These are phyloP conservation scores for Amanita polypyramis DNA, from an alignment of 768 basidiomycete species.

Conservation along the genomic window DNA sequence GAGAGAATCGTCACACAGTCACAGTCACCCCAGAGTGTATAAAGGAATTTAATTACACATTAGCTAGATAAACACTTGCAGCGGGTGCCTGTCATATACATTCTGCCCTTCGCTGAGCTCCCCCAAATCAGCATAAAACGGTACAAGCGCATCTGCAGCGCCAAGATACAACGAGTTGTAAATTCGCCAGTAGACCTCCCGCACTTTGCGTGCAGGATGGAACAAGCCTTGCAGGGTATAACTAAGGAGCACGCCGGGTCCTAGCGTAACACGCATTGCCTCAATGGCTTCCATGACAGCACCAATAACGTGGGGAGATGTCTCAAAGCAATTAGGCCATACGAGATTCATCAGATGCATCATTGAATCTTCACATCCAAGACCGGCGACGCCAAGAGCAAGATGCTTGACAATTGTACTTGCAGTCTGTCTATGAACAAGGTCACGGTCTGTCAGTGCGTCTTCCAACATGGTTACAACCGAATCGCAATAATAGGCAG, in stretches of 20 bases:
- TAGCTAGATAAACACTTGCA: slow-evolving; percentile 70
- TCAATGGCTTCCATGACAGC: slow-evolving; percentile 98
- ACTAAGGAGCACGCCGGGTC: slow-evolving; percentile 85
- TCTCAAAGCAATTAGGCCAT: slow-evolving; percentile 99
- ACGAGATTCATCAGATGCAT: slow-evolving; percentile 96
- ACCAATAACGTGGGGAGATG: slow-evolving; percentile 95
- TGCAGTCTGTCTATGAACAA: slow-evolving; percentile 96
- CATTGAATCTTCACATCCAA: slow-evolving; percentile 98
- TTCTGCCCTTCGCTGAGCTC: slow-evolving; percentile 90
- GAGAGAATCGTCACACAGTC: background rate
- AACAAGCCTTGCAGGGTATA: slow-evolving; percentile 93
- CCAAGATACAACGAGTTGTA: slow-evolving; percentile 95
- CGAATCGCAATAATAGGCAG: slow-evolving; percentile 93
- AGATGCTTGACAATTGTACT: slow-evolving; percentile 98
- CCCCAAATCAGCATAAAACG: slow-evolving; percentile 87
- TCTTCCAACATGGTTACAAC: slow-evolving; percentile 98
- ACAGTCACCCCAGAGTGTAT: background rate
- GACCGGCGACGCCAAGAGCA: slow-evolving; percentile 91
- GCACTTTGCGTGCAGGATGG: slow-evolving; percentile 94
- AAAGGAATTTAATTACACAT: background rate
- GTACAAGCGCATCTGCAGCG: slow-evolving; percentile 83
- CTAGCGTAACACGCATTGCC: slow-evolving; percentile 92
- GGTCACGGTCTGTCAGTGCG: slow-evolving; percentile 94
- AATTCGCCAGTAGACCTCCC: slow-evolving; percentile 96
- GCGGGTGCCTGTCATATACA: slow-evolving; percentile 73